Percentiles rank a stretch among this genome's conserved stretches.
Conservation (phyloP, 2,329 filamentous ascomycete genomes). For the Phialemoniopsis sp. region DNA sequence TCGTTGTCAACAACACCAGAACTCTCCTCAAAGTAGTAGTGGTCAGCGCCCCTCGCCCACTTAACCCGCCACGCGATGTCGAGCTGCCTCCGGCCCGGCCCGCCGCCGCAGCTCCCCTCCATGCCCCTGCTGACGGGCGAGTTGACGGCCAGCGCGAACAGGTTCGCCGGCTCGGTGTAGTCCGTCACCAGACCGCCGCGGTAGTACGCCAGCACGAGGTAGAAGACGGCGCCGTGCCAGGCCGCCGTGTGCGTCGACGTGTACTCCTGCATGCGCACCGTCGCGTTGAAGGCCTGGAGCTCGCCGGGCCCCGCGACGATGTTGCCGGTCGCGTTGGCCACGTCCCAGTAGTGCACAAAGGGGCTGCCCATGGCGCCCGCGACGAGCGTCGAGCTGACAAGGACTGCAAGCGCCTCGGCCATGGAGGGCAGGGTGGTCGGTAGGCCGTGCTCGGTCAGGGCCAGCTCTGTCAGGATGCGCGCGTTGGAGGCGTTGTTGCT, state of each 20-base stretch:
- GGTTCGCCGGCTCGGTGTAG: slow-evolving; percentile 72
- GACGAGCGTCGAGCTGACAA: slow-evolving; percentile 63
- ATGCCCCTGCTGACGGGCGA: slow-evolving; percentile 31
- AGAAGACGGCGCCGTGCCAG: slow-evolving; percentile 67
- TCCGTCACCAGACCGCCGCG: slow-evolving; percentile 64
- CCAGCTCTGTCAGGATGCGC: slow-evolving; percentile 52
- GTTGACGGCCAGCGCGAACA: slow-evolving; percentile 70
- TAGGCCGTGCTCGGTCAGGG: slow-evolving; percentile 36
- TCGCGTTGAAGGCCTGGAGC: slow-evolving; percentile 59
- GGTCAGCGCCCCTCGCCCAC: slow-evolving; percentile 29
- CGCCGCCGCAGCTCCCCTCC: slow-evolving; percentile 31
- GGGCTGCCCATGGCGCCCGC: slow-evolving; percentile 54
- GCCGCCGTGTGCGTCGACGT: slow-evolving; percentile 56
- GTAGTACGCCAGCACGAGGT: slow-evolving; percentile 55
- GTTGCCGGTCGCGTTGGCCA: slow-evolving; percentile 25
- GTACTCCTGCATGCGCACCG: slow-evolving; percentile 63
- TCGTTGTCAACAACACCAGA: background rate
- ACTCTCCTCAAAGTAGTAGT: slow-evolving; percentile 35
- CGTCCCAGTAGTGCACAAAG: slow-evolving; percentile 54
- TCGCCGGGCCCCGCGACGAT: slow-evolving; percentile 38
- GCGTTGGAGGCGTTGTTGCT: slow-evolving; percentile 56
- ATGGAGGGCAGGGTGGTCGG: slow-evolving; percentile 56
- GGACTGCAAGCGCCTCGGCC: slow-evolving; percentile 69
- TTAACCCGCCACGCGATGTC: slow-evolving; percentile 36
- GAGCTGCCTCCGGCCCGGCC: slow-evolving; percentile 27